A percentile compares a stretch with the other conserved stretches of the same genome.
These are phyloP conservation scores for Eucalyptus albens DNA, from an alignment of 345 rosid species.

Conservation along the genomic window DNA sequence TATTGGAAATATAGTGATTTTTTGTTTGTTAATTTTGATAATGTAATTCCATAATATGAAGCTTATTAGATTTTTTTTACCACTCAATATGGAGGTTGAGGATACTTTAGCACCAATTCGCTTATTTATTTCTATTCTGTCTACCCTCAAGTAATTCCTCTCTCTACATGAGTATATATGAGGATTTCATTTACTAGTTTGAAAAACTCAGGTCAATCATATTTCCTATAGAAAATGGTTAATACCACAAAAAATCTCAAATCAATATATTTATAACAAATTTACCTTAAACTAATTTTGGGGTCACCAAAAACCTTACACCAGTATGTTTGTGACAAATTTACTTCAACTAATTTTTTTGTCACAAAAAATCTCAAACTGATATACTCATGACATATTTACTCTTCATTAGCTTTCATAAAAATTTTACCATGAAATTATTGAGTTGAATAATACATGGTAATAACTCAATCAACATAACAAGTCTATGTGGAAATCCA, in stretches of 20 bases:
- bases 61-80: background rate
- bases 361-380: too few relatives aligned
- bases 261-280: too few relatives aligned
- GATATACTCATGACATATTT: background rate
- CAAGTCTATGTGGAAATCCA: background rate
- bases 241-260: too few relatives aligned
- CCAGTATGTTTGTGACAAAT: too few relatives aligned
- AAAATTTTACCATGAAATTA: too few relatives aligned
- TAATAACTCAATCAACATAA: background rate
- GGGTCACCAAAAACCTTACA: background rate
- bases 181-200: background rate
- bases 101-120: background rate
- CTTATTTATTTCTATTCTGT: background rate
- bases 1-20: background rate
- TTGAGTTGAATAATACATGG: background rate
- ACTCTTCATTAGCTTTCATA: background rate
- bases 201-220: background rate
- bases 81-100: background rate
- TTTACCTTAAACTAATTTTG: background rate
- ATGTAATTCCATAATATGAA: background rate
- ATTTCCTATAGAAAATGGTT: background rate
- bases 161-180: background rate
- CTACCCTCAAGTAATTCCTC: background rate
- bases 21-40: background rate
- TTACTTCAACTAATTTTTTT: too few relatives aligned